Conservation (phyloP, 1,139 yeast genomes). For the Debaryomyces psychrophilus region DNA sequence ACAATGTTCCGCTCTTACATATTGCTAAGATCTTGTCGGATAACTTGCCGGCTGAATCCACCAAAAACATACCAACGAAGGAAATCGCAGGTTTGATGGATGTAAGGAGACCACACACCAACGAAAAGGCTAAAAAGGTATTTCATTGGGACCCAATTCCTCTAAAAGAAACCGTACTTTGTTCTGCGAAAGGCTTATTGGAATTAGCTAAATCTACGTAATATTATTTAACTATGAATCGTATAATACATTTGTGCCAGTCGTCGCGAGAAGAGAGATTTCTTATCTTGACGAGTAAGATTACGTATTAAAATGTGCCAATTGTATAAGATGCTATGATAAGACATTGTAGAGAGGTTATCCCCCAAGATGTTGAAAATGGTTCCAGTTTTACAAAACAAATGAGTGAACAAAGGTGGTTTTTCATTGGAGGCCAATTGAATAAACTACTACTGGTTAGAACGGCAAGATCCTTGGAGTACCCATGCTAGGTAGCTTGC, state of each 20-base stretch:
- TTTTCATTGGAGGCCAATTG: neutral
- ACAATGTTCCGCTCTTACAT: slow-evolving; percentile 1
- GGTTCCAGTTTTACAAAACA: neutral
- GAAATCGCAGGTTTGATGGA: slow-evolving; percentile 1
- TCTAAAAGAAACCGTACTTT: neutral
- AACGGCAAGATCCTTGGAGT: too few species aligned
- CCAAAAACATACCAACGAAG: slow-evolving; percentile 3
- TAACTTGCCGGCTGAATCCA: slow-evolving; percentile 2
- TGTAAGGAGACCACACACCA: neutral
- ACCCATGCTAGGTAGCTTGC: too few species aligned
- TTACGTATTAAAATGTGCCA: too few species aligned
- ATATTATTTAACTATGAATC: neutral
- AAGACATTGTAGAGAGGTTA: neutral
- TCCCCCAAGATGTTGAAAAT: neutral
- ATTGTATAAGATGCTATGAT: too few species aligned
- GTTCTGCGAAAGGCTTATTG: slow-evolving; percentile 1
- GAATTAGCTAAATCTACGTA: neutral
- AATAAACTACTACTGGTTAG: neutral
- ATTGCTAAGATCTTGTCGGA: slow-evolving; percentile 1
- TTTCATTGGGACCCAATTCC: slow-evolving; percentile 11
- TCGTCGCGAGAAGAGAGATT: too few species aligned
- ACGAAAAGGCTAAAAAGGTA: slow-evolving; percentile 1
- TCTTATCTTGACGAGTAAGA: too few species aligned
- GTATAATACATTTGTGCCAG: neutral
- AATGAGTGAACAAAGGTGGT: neutral